Conservation (phyloP, 331 rosid genomes). For the Acacia pycnantha region DNA sequence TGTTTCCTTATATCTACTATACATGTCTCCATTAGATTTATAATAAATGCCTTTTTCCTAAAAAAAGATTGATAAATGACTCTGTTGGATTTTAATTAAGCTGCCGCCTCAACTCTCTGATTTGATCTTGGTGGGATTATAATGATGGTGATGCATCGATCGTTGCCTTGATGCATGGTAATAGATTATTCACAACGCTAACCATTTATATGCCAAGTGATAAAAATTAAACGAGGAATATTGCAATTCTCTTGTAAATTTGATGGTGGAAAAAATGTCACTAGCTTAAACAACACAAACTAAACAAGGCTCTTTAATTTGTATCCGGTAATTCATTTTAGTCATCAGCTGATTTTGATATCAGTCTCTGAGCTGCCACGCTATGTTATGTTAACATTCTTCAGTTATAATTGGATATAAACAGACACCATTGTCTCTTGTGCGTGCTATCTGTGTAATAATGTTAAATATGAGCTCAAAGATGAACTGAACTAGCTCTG, state of each 20-base stretch:
- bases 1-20: neutral
- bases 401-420: neutral
- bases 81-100: neutral
- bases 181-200: no score
- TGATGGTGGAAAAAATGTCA: neutral
- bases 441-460: neutral
- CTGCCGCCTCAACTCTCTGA: neutral
- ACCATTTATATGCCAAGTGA: no score
- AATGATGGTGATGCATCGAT: no score
- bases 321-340: neutral
- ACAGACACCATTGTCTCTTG: neutral
- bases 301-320: no score
- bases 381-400: neutral
- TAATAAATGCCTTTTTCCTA: neutral
- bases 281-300: neutral
- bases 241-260: neutral
- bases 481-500: no score
- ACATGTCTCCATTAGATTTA: neutral
- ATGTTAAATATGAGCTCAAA: neutral
- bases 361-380: neutral
- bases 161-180: no score
- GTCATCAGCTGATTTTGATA: neutral
- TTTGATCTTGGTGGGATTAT: neutral
- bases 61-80: neutral
- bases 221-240: neutral